Conservation (phyloP, 1,284 basidiomycete species). For the Pseudozyma pruni region DNA sequence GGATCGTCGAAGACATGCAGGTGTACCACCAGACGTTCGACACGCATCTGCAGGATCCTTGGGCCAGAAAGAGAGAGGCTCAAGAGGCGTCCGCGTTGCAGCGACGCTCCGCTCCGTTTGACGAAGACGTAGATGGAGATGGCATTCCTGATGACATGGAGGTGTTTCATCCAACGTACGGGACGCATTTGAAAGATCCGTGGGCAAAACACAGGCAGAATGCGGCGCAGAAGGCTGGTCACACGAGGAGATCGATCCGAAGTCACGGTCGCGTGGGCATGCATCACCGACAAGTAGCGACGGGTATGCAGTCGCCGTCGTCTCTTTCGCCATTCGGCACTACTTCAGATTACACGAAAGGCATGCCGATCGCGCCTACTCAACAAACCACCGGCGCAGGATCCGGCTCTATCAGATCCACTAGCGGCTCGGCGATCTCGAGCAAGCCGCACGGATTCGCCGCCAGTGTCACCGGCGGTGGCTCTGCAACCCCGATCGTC, state of each 20-base stretch:
- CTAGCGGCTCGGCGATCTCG: constrained; percentile 1
- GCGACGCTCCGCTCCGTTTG: no score
- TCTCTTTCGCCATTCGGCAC: background rate
- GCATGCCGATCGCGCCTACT: constrained; percentile 8
- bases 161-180: constrained; percentile 20
- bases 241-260: constrained; percentile 7
- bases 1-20: constrained; percentile 14
- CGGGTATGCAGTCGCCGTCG: background rate
- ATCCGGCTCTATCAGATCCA: background rate
- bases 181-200: constrained; percentile 21
- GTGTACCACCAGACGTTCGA: constrained; percentile 21
- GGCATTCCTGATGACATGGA: constrained; percentile 17
- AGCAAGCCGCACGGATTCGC: constrained; percentile 55
- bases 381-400: background rate
- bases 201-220: constrained; percentile 7
- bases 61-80: background rate
- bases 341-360: constrained; percentile 6
- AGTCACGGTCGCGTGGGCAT: background rate
- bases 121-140: no score
- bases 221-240: background rate
- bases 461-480: constrained; percentile 68
- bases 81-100: no score
- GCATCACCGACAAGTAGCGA: constrained; percentile 4
- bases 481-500: constrained; percentile 61
- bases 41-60: constrained; percentile 27